Evolutionary conservation across 2,329 filamentous ascomycete species (phyloP).

Genomic region (Monosporascus cannonballus): DNA sequence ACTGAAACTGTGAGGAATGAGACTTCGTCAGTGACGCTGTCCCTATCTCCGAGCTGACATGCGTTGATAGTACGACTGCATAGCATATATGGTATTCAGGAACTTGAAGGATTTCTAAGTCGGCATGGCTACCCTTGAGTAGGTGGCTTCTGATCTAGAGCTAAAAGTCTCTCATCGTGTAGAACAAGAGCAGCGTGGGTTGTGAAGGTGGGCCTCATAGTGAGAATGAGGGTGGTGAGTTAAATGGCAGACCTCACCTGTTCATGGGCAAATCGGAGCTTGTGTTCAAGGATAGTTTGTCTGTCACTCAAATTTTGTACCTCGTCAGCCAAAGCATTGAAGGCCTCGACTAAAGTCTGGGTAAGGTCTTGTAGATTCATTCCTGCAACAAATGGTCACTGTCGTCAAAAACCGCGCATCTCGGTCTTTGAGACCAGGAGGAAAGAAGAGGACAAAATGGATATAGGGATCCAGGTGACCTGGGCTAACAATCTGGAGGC

Average conservation of each 20-base stretch:
- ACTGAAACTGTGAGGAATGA: conserved; percentile 47
- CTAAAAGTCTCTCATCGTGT: conserved; percentile 53
- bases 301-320: conserved; percentile 57
- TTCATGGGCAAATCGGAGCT: conserved; percentile 60
- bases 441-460: too few relatives aligned
- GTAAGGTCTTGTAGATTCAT: conserved; percentile 41
- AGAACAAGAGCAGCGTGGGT: conserved; percentile 9
- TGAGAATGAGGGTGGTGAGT: neutral
- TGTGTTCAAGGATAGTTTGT: conserved; percentile 61
- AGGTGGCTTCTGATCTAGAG: conserved; percentile 76
- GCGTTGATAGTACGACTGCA: too few relatives aligned
- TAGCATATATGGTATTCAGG: conserved; percentile 27
- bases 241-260: conserved; percentile 43
- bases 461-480: too few relatives aligned
- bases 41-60: conserved; percentile 7
- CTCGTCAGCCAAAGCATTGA: conserved; percentile 59
- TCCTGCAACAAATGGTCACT: conserved; percentile 13
- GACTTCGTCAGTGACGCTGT: neutral
- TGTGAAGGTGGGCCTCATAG: conserved; percentile 5
- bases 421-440: too few relatives aligned
- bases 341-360: conserved; percentile 57
- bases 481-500: neutral
- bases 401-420: too few relatives aligned
- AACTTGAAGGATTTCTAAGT: conserved; percentile 40
- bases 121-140: conserved; percentile 47